These are phyloP conservation scores for Cystobasidium sp. DNA, from an alignment of 1,284 basidiomycete species.

Conservation along the genomic window DNA sequence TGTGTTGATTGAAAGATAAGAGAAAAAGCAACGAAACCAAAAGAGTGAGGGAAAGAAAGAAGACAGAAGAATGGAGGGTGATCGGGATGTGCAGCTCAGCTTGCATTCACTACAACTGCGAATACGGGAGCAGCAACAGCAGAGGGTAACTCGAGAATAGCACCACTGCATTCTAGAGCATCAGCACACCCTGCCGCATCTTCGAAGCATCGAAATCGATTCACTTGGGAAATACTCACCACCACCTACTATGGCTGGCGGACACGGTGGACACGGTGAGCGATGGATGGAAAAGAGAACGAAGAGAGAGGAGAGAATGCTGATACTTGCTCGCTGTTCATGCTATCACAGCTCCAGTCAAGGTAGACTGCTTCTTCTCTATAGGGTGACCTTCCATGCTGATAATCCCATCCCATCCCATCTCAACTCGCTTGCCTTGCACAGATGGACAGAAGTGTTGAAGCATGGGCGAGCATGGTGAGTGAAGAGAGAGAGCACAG, in stretches of 20 bases:
- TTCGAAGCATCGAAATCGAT: not conserved
- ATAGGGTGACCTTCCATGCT: too few species aligned
- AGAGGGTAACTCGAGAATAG: too few species aligned
- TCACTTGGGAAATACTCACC: too few species aligned
- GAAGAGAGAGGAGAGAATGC: not conserved
- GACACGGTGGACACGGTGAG: constrained; percentile 33
- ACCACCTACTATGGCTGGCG: constrained; percentile 23
- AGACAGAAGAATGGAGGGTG: too few species aligned
- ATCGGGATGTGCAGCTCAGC: too few species aligned
- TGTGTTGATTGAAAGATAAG: not conserved
- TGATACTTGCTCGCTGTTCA: not conserved
- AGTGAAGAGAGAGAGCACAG: not conserved
- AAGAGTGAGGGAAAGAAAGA: not conserved
- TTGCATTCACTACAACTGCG: too few species aligned
- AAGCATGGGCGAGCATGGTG: constrained; percentile 44
- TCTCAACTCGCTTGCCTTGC: too few species aligned
- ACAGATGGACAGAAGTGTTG: constrained; percentile 39
- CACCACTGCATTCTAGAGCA: not conserved
- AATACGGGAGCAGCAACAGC: too few species aligned
- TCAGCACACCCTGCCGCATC: not conserved
- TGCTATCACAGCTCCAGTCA: constrained; percentile 16
- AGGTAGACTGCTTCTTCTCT: too few species aligned
- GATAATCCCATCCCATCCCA: too few species aligned
- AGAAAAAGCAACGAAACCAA: not conserved
- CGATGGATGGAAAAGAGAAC: not conserved